Percentiles rank a stretch among this genome's conserved stretches.
Conservation (phyloP, 495 filamentous ascomycete genomes). For the Penicillium coprophilum region DNA sequence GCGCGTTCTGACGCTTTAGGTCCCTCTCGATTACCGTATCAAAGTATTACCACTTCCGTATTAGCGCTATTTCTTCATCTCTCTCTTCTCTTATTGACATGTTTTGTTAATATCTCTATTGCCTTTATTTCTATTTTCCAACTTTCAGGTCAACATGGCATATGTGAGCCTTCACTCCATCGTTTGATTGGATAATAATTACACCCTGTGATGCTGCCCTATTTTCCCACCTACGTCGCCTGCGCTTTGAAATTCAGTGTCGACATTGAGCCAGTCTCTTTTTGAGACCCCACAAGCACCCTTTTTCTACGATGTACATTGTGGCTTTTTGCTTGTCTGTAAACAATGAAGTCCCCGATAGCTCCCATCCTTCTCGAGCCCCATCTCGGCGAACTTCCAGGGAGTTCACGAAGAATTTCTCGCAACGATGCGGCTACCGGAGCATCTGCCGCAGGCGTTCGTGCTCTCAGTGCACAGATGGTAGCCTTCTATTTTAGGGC, state of each 20-base stretch:
- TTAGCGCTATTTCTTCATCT: constrained; percentile 15
- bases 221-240: not conserved
- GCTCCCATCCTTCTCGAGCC: constrained; percentile 24
- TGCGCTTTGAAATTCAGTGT: not conserved
- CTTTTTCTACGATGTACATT: constrained; percentile 1
- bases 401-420: constrained; percentile 36
- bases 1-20: constrained; percentile 27
- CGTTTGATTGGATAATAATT: not conserved
- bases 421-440: constrained; percentile 73
- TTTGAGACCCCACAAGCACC: not conserved
- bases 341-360: constrained; percentile 15
- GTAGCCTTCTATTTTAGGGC: constrained; percentile 88
- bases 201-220: constrained; percentile 7
- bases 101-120: not conserved
- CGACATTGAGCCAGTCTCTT: not conserved
- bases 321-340: not conserved
- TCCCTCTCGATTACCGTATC: constrained; percentile 18
- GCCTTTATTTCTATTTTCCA: not conserved
- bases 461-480: constrained; percentile 74
- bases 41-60: constrained; percentile 26
- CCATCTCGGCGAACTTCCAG: constrained; percentile 19
- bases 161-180: not conserved
- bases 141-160: not conserved
- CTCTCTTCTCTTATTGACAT: not conserved
- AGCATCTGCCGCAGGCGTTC: constrained; percentile 72